phyloP scores from a whole-genome alignment of 2,329 filamentous ascomycete genomes.

The Hysterium pulicare region DNA sequence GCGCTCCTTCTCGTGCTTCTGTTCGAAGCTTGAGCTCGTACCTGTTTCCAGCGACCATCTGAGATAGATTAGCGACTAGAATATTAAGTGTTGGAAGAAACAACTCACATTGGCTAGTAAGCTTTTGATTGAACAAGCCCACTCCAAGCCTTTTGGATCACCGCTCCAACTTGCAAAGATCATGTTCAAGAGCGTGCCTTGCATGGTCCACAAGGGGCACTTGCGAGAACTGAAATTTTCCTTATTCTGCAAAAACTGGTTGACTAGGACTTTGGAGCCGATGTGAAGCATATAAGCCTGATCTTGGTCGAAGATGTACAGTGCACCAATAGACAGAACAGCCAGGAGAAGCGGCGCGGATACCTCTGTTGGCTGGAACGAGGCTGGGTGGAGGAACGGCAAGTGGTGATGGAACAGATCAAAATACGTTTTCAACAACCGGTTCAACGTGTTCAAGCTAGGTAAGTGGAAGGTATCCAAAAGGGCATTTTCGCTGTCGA shows the following conservation, averaged over 20 bases:
- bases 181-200: slow-evolving; percentile 96
- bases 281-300: slow-evolving; percentile 97
- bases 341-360: slow-evolving; percentile 83
- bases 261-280: slow-evolving; percentile 93
- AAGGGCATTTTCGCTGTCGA: slow-evolving; percentile 77
- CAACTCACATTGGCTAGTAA: slow-evolving; percentile 72
- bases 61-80: slow-evolving; percentile 16
- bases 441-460: slow-evolving; percentile 74
- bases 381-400: slow-evolving; percentile 89
- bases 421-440: slow-evolving; percentile 94
- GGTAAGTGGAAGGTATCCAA: slow-evolving; percentile 89
- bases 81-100: neutral
- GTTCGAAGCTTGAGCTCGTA: slow-evolving; percentile 94
- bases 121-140: slow-evolving; percentile 99
- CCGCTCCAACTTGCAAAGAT: slow-evolving; percentile 99
- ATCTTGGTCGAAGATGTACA: slow-evolving; percentile 96
- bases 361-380: slow-evolving; percentile 76
- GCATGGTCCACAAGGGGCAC: slow-evolving; percentile 97
- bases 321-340: slow-evolving; percentile 88
- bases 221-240: slow-evolving; percentile 98
- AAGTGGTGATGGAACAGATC: slow-evolving; percentile 95
- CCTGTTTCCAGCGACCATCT: slow-evolving; percentile 94
- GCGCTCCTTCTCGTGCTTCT: slow-evolving; percentile 74
- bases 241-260: slow-evolving; percentile 96
- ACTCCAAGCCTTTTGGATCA: slow-evolving; percentile 94